These are phyloP conservation scores for Phialemoniopsis sp. DNA, from an alignment of 2,329 filamentous ascomycete genomes.

Conservation along the genomic window DNA sequence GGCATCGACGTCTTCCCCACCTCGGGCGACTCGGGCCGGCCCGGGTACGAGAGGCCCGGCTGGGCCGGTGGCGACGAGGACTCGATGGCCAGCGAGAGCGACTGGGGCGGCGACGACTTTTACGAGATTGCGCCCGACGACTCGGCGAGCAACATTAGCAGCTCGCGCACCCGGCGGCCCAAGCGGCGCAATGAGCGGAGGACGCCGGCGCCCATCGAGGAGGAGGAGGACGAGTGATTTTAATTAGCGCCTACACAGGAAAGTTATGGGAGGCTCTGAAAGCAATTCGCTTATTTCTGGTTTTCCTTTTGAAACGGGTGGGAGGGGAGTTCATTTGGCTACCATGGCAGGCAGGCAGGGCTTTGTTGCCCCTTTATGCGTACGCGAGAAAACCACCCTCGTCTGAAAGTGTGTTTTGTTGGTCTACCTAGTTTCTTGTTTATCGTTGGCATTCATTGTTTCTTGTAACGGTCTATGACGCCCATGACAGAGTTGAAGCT, in stretches of 20 bases:
- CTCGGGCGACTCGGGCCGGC: constrained; percentile 33
- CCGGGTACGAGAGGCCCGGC: constrained; percentile 42
- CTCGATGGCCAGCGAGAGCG: constrained; percentile 47
- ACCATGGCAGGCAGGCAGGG: too few species aligned
- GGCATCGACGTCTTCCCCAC: constrained; percentile 51
- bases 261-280: not conserved
- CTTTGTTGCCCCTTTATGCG: too few species aligned
- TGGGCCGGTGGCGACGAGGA: constrained; percentile 36
- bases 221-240: constrained; percentile 53
- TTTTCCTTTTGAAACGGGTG: not conserved
- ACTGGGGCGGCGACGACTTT: constrained; percentile 52
- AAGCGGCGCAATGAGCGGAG: constrained; percentile 65
- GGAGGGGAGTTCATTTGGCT: not conserved
- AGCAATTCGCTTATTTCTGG: not conserved
- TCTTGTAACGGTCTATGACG: too few species aligned
- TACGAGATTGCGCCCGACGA: constrained; percentile 71
- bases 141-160: constrained; percentile 75
- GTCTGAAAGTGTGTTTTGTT: too few species aligned
- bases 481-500: too few species aligned
- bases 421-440: too few species aligned
- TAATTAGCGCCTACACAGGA: too few species aligned
- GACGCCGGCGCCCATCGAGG: constrained; percentile 69
- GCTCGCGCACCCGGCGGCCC: constrained; percentile 61
- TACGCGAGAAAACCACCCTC: too few species aligned
- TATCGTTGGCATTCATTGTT: too few species aligned